A percentile compares a stretch with the other conserved stretches of the same genome.
phyloP scores from a whole-genome alignment of 345 rosid species.

The Acer negundo region DNA sequence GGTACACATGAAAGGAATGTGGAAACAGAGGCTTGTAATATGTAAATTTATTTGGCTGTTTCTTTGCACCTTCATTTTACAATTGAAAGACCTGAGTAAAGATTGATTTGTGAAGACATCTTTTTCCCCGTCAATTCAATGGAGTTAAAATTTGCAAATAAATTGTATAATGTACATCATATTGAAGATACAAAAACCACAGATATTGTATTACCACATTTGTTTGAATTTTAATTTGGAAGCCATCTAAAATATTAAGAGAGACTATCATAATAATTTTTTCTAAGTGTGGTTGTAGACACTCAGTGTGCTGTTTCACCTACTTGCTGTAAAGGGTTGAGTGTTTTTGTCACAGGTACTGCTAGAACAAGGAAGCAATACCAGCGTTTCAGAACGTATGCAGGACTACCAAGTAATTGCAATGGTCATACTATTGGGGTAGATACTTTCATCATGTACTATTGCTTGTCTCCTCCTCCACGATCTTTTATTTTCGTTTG shows the following conservation, averaged over 20 bases:
- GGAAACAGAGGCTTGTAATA: background rate
- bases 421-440: conserved; percentile 87
- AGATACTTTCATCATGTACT: conserved; percentile 14
- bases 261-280: background rate
- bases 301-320: background rate
- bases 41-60: background rate
- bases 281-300: background rate
- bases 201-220: background rate
- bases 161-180: background rate
- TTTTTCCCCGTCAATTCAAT: no score
- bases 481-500: background rate
- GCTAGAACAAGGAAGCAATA: conserved; percentile 58
- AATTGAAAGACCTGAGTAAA: background rate
- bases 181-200: background rate
- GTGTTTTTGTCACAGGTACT: conserved; percentile 47
- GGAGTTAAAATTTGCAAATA: no score
- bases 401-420: conserved; percentile 77
- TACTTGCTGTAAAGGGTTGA: background rate
- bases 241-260: background rate
- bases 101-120: no score
- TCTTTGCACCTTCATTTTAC: background rate
- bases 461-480: background rate
- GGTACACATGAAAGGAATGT: background rate
- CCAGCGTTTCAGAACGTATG: conserved; percentile 60
- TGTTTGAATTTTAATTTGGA: background rate